Base-by-base conservation (phyloP, 805 yeast genomes). In the Wilhelminamyces savonicus region DNA sequence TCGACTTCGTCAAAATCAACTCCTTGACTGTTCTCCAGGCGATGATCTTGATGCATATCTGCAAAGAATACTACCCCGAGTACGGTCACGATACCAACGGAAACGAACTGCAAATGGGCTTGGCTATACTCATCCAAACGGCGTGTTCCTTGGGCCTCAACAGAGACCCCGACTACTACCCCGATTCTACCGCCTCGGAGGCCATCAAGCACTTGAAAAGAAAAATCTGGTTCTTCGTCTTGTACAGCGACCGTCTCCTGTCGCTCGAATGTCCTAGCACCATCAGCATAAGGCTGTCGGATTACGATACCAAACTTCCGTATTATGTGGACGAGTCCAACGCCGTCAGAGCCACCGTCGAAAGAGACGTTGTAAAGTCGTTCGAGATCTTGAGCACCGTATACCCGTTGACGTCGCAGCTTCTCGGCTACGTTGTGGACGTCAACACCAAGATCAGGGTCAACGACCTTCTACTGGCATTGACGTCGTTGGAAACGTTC, bases 11-110 rank as follows among this genome's bases (percentile, higher is more conserved):
- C 4, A 20, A 18, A 7, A 37, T 32, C 25, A 31, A 35, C 5
- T 33, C 35, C 21, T 29, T 49, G 14, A 16, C 31, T 10, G 38
- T 39, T 7, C 32, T 49, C 10, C 54, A 48, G 26, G 52, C 52
- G 8, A 29, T 32, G 8, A 35, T 41, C 22, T 30, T 49, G 26
- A 29, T 29, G 19, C 34, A 36, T 19, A 31, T 40, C 7, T 28
- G 29, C 24, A 28, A 33, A 12, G 24, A 37, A 25, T 23, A 27
- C 14, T 39, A 52, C 2, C 40, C 40, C 4, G 52, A 48, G 12
- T 34, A 28, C 16, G 50, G 32, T 8, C 32, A 30, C 17, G 16
- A 21, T 7, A 16, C 31, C 11, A 37, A 34, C 6, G 28, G 31
- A 4, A 31, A n/a, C n/a, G n/a, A n/a, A n/a, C n/a, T n/a, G n/a